Percentiles rank a stretch among this genome's conserved stretches.
Conservation (phyloP, 1,284 basidiomycete species). For the Tilletia walkeri region DNA sequence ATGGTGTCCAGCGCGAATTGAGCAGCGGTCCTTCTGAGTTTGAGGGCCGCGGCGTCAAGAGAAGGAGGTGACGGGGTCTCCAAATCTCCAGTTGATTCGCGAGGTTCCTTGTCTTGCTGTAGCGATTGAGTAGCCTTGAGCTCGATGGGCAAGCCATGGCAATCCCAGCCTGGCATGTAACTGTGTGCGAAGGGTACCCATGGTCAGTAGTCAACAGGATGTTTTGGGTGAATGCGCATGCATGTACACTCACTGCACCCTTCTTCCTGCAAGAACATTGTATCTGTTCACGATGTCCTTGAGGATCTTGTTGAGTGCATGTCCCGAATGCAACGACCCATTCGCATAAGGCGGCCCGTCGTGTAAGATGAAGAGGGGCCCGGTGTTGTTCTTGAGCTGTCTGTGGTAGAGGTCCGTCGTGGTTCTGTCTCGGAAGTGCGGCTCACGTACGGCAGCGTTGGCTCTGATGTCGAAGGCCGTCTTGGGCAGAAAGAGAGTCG, state of each 20-base stretch:
- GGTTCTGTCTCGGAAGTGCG: conserved; percentile 66
- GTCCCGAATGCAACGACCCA: conserved; percentile 91
- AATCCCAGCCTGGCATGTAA: conserved; percentile 96
- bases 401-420: conserved; percentile 76
- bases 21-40: conserved; percentile 73
- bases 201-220: conserved; percentile 57
- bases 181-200: neutral
- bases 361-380: conserved; percentile 78
- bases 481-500: conserved; percentile 76
- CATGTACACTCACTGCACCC: conserved; percentile 63
- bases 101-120: conserved; percentile 48
- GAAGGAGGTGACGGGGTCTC: conserved; percentile 42
- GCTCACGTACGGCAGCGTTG: conserved; percentile 68
- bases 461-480: conserved; percentile 76
- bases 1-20: conserved; percentile 75
- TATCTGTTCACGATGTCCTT: conserved; percentile 96
- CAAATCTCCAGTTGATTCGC: too few relatives aligned
- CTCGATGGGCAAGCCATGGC: conserved; percentile 88
- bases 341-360: conserved; percentile 99
- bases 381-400: conserved; percentile 73
- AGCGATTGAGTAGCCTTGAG: conserved; percentile 33
- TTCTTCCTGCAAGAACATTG: conserved; percentile 73
- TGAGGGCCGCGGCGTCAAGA: conserved; percentile 32
- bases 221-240: neutral
- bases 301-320: conserved; percentile 92